Base-by-base conservation (phyloP, 2,329 filamentous ascomycete species). In the Penicillium sp. region DNA sequence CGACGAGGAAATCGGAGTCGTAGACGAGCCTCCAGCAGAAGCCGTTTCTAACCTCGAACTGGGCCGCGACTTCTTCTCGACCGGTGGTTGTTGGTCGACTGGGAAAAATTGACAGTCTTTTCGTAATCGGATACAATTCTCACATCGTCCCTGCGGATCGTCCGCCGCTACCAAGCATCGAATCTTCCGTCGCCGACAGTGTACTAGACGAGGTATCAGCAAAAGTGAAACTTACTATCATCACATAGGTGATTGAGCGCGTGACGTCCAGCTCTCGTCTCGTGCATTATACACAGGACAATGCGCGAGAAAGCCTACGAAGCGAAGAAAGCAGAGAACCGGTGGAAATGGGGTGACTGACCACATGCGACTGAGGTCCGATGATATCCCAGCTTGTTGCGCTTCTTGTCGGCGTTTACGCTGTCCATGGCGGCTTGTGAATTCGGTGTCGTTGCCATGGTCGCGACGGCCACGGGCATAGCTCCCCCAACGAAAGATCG, bases 331-430 rank as follows among this genome's bases (percentile, higher is more conserved):
- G 35, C 31, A 35, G 6, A 16, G 2, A 38, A 10, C 9, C 35
- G 5, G 18, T 5, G 11, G 10, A 38, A 38, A 20, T 20, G 16
- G 35, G n/a, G 18, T 40, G 20, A 85, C 92, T 83, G 82, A 97
- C 92, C 88, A 77, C 92, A 97, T 62, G 92, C 94, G 63, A 96
- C 90, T 40, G 92, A 95, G 31, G 91, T 96, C 66, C 92, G 85
- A 76, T 96, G 92, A 69, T 97, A 97, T 35, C 92, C 92, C 55
- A 97, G 80, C 74, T 95, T 96, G 72, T 96, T 96, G 67, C 92
- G 85, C 67, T 85, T 83, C 69, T 88, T 88, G 62, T 88, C 83
- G 27, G 27, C 27, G 46, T 56, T 61, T 53, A 64, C 61, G 51
- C 50, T 50, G 44, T 74, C 72, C 71, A 73, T 73, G 55, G 67